Evolutionary conservation across 2,329 filamentous ascomycete species (phyloP).

Genomic region (Nakataea oryzae): DNA sequence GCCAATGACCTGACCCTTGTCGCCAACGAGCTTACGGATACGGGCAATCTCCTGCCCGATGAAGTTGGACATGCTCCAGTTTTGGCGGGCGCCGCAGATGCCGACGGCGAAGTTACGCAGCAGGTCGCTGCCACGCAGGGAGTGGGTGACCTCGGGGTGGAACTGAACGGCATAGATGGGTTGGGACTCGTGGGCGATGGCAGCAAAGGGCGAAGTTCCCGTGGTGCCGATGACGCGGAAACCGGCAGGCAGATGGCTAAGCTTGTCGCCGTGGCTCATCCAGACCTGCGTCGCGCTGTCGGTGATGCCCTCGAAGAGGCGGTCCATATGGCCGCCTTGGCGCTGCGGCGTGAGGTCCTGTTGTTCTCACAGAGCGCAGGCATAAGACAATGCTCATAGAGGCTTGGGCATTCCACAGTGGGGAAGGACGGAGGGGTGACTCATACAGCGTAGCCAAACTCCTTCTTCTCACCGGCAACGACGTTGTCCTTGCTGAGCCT

Average conservation of each 20-base stretch:
- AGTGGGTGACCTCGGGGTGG: constrained; percentile 38
- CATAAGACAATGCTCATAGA: not conserved
- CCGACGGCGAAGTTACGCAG: constrained; percentile 75
- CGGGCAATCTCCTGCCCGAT: constrained; percentile 68
- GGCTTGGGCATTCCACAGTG: not conserved
- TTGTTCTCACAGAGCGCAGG: not conserved
- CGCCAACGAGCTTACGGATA: constrained; percentile 74
- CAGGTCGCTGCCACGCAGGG: constrained; percentile 56
- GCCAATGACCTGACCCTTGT: constrained; percentile 61
- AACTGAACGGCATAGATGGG: constrained; percentile 50
- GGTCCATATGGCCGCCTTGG: constrained; percentile 52
- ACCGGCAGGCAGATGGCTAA: constrained; percentile 47
- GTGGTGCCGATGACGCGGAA: constrained; percentile 67
- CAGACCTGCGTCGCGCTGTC: constrained; percentile 55
- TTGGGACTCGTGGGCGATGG: constrained; percentile 59
- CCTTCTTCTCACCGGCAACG: constrained; percentile 13
- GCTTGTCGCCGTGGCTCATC: constrained; percentile 64
- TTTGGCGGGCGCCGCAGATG: constrained; percentile 66
- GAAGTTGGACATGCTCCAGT: constrained; percentile 85
- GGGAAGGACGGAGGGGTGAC: not conserved
- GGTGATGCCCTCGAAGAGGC: constrained; percentile 67
- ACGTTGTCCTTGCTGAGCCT: constrained; percentile 37
- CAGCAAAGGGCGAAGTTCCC: constrained; percentile 65
- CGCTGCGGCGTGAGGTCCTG: not conserved
- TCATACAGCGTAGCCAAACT: constrained; percentile 10